A percentile compares a stretch with the other conserved stretches of the same genome.
phyloP scores from a whole-genome alignment of 2,329 filamentous ascomycete genomes.

The Iodosphaeria phyllophila region DNA sequence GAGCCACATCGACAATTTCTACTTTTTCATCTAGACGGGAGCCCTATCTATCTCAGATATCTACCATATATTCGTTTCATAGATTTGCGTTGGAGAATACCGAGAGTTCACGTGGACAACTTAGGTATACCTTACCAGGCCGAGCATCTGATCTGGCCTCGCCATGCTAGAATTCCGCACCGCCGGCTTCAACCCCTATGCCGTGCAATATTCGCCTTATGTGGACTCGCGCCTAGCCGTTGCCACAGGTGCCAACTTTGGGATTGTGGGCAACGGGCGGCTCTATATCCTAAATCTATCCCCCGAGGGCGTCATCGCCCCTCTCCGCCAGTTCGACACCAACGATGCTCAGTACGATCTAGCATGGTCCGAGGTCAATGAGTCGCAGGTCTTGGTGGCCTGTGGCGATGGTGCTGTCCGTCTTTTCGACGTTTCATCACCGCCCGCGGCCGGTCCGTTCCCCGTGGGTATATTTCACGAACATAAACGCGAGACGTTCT shows the following conservation, averaged over 20 bases:
- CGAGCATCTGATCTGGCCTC: too few species aligned
- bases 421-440: conserved; percentile 69
- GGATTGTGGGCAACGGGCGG: conserved; percentile 87
- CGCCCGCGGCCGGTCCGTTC: too few species aligned
- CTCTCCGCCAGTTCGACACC: conserved; percentile 59
- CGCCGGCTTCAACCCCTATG: conserved; percentile 86
- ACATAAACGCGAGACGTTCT: conserved; percentile 83
- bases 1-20: too few species aligned
- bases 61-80: too few species aligned
- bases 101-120: too few species aligned
- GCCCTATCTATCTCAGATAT: too few species aligned
- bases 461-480: conserved; percentile 86
- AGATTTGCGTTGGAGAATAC: too few species aligned
- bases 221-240: conserved; percentile 90
- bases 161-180: conserved; percentile 91
- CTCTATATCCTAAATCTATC: conserved; percentile 73
- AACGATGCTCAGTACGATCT: conserved; percentile 94
- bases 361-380: conserved; percentile 89
- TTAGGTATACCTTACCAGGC: too few species aligned
- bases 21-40: too few species aligned
- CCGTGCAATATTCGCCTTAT: conserved; percentile 96
- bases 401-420: conserved; percentile 91
- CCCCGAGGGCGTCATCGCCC: conserved; percentile 49
- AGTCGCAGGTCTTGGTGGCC: conserved; percentile 78
- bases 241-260: conserved; percentile 83